Conservation (phyloP, 2,329 filamentous ascomycete genomes). For the Colletotrichum tropicale region DNA sequence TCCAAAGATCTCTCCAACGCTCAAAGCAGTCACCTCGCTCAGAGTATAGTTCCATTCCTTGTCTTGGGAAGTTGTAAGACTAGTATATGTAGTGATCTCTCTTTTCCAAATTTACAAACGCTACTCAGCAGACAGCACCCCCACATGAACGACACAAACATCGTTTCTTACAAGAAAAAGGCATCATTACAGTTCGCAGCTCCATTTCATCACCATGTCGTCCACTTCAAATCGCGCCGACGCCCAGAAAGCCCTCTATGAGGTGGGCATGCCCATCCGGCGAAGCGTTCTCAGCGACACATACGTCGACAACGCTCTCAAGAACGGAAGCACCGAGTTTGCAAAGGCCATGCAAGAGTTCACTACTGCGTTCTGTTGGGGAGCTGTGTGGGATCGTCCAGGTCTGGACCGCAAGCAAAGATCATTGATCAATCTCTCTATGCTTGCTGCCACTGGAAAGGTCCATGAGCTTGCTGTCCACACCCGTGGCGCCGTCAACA, state of each 20-base stretch:
- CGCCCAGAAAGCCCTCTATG: constrained; percentile 59
- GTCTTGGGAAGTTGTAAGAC: neutral
- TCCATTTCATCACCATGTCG: neutral
- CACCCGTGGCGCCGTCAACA: constrained; percentile 63
- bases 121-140: neutral
- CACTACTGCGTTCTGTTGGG: constrained; percentile 65
- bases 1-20: neutral
- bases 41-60: accelerated
- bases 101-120: neutral
- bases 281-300: constrained; percentile 60
- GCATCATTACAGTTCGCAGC: neutral
- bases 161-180: neutral
- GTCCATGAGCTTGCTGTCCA: constrained; percentile 63
- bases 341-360: constrained; percentile 63
- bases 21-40: neutral
- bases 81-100: neutral
- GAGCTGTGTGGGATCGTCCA: constrained; percentile 64
- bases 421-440: constrained; percentile 67
- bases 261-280: constrained; percentile 63
- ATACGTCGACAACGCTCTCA: constrained; percentile 61
- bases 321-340: constrained; percentile 59
- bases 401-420: constrained; percentile 64
- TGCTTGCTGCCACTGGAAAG: constrained; percentile 63
- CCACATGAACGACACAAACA: neutral
- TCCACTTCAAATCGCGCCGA: constrained; percentile 23